Conservation (phyloP, 495 filamentous ascomycete species). For the Aspergillus affinis region DNA sequence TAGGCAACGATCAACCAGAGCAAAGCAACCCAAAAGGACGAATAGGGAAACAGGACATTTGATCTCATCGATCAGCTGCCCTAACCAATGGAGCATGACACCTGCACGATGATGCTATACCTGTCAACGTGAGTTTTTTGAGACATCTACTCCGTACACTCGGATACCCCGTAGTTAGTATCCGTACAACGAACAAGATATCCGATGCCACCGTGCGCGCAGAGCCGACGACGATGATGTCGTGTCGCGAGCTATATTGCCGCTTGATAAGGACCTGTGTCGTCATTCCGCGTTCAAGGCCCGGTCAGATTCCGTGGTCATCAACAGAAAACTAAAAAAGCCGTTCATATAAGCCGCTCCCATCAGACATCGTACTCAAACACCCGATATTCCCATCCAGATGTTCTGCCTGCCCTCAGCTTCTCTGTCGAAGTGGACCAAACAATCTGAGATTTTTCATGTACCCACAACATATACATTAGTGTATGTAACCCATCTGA, state of each 20-base stretch:
- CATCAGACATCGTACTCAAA: not conserved
- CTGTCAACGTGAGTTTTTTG: not conserved
- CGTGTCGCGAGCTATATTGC: not conserved
- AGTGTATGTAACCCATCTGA: constrained; percentile 3
- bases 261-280: not conserved
- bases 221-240: not conserved
- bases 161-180: too few relatives aligned
- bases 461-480: not conserved
- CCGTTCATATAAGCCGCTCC: not conserved
- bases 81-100: not conserved
- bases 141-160: not conserved
- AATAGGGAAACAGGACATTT: not conserved
- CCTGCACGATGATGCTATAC: constrained; percentile 8
- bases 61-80: not conserved
- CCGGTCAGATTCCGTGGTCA: not conserved
- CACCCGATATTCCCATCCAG: not conserved
- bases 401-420: not conserved
- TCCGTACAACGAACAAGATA: not conserved
- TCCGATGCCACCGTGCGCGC: not conserved
- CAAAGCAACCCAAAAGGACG: not conserved
- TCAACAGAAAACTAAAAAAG: not conserved
- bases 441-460: not conserved
- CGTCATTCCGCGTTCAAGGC: not conserved
- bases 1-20: not conserved
- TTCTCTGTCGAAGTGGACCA: not conserved